phyloP scores from a whole-genome alignment of 2,329 filamentous ascomycete genomes.

The Aureobasidium musti region DNA sequence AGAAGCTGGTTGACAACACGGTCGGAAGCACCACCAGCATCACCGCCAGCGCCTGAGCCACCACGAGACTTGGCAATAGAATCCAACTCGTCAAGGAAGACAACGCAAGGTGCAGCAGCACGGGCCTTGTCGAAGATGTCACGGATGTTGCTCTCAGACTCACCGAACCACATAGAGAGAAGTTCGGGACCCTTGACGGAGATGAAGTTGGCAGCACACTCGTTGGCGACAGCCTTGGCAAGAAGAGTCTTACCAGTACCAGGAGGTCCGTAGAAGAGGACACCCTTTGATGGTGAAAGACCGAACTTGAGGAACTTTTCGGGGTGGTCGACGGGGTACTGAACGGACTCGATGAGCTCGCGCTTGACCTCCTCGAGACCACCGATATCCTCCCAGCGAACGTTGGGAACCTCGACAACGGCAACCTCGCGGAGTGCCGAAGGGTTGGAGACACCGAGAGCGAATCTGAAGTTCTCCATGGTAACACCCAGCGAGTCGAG shows the following conservation, averaged over 20 bases:
- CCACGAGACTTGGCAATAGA: constrained; percentile 99
- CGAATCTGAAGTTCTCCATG: constrained; percentile 99
- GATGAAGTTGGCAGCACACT: constrained; percentile 99
- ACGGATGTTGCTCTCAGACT: constrained; percentile 99
- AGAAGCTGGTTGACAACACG: constrained; percentile 99
- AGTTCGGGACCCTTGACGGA: constrained; percentile 98
- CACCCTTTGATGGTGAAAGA: constrained; percentile 95
- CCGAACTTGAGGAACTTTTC: constrained; percentile 99
- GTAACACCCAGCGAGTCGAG: constrained; percentile 97
- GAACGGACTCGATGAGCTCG: constrained; percentile 97
- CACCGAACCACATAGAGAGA: constrained; percentile 99
- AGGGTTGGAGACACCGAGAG: constrained; percentile 96
- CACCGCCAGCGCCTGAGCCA: constrained; percentile 90
- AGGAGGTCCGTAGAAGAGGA: constrained; percentile 96
- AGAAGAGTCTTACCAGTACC: constrained; percentile 99
- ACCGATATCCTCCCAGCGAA: constrained; percentile 99
- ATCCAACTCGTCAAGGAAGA: constrained; percentile 98
- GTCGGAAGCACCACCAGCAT: constrained; percentile 97
- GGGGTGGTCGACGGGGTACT: constrained; percentile 98
- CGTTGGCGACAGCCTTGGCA: constrained; percentile 98
- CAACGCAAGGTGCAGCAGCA: constrained; percentile 94
- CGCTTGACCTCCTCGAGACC: constrained; percentile 98
- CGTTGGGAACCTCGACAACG: constrained; percentile 98
- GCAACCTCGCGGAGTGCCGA: constrained; percentile 98
- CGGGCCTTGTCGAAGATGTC: constrained; percentile 99